These are phyloP conservation scores for Chimonanthus praecox DNA, from an alignment of 164 flowering plant genomes.

Conservation along the genomic window DNA sequence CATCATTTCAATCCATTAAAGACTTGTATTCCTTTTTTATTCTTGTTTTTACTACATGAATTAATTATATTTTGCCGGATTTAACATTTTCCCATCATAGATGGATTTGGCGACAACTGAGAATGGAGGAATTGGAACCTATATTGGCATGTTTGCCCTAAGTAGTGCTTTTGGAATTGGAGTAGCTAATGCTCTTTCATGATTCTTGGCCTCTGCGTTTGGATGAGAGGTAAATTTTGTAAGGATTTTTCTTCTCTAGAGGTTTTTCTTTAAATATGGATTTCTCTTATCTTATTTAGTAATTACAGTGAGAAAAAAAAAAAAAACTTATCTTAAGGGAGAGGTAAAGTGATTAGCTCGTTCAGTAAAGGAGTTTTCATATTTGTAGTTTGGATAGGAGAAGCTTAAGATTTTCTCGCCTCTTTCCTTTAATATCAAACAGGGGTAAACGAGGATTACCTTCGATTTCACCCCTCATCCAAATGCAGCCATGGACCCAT, in stretches of 20 bases:
- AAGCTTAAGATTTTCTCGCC: no score
- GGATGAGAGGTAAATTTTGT: no score
- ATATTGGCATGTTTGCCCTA: conserved; percentile 43
- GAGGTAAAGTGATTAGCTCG: neutral
- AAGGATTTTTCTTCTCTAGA: conserved; percentile 23
- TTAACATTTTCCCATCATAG: conserved; percentile 20
- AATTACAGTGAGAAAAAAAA: neutral
- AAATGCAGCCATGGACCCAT: no score
- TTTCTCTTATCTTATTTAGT: neutral
- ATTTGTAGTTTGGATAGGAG: no score
- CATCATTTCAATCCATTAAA: neutral
- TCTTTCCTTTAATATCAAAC: no score
- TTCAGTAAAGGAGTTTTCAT: no score
- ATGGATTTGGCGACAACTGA: conserved; percentile 68
- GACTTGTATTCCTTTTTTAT: neutral
- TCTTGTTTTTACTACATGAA: neutral
- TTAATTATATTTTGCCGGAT: neutral
- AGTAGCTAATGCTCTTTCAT: conserved; percentile 70
- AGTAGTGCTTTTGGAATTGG: conserved; percentile 64
- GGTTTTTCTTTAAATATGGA: conserved; percentile 19
- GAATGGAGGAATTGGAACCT: conserved; percentile 63
- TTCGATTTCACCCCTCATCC: no score
- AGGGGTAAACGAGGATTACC: no score
- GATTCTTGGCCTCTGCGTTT: conserved; percentile 37
- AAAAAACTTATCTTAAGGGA: no score